Evolutionary conservation across 805 yeast genomes (phyloP), one percentile per base, ranked within the genome.

Genomic region (Geotrichum ghanense): DNA sequence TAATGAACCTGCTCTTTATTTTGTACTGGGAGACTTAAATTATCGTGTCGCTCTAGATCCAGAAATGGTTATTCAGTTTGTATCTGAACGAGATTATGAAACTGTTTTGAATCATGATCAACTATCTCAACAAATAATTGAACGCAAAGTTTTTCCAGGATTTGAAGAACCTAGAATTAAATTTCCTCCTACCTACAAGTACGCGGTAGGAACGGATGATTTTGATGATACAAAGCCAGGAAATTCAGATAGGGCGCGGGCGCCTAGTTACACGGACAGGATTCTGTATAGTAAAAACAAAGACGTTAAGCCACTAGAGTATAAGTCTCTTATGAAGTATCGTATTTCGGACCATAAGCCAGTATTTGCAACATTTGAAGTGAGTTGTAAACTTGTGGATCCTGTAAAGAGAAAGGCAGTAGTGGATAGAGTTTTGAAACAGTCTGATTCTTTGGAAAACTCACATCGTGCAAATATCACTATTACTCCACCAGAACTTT

Each of bases 211-310:
- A 12, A 51, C 61, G 1, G 45, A 53, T 25, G 37, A 43, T 25
- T 50, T 54, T 34, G 50, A 51, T 22, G 56, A 53, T 48, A n/a
- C 21, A 6, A 48, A 41, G 41, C 43, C 56, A 20, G 64, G 59
- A 10, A 52, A 59, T 1, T 45, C 53, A 25, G 42, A 45, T 50
- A 56, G 37, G 53, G 60, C 55, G 17, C 62, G 83, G 43, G 59
- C 64, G 4, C 83, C 84, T 0, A 74, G 81, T 1, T 78, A 78
- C 56, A 77, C 83, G 0, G 84, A 78, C 50, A 65, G 84, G 25
- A 68, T 78, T 2, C 55, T 78, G 19, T 70, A 63, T 56, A 59
- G 17, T 27, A 50, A 42, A 22, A 49, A 43, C 42, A 42, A 35
- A 43, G 20, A 43, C 53, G 25, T 50, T 34, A 44, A 53, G 2